Base-by-base conservation (phyloP, 2,329 filamentous ascomycete species). In the Coleophoma crateriformis region DNA sequence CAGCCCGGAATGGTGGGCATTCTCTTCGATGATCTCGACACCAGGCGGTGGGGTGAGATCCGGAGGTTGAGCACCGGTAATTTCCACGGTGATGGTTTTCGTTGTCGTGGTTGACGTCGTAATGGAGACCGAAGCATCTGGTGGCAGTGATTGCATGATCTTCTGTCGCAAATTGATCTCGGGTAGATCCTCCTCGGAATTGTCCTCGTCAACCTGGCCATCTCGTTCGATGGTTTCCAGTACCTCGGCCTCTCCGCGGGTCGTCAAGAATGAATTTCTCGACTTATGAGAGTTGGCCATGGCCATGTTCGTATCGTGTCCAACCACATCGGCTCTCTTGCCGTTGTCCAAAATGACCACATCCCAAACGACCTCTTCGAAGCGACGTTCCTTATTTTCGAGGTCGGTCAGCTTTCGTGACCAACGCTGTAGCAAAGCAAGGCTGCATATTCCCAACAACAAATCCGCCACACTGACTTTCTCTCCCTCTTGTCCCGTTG, bases 321-420 rank as follows among this genome's bases (percentile, higher is more conserved):
- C 68, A 46, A 71, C 68, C 4, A 82, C 68, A 53, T 84, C 81
- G 32, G 85, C 75, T 34, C 78, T 73, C 42, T 75, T 71, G 8
- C 79, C 79, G 57, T 82, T 73, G 51, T 78, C 75, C 14, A 84
- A 67, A 0, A 86, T 78, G 7, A 86, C 80, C 3, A 85, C 77
- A 58, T 87, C 83, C 82, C 83, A 86, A 8, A 87, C 70, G 2
- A 80, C 67, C 53, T 84, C 78, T 50, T 84, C 79, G 15, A 71
- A 70, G 11, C 69, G 68, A 7, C 73, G 67, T 1, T 71, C 68
- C 20, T 69, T 67, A 7, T 63, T 65, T 55, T 82, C 77, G 44
- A 77, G 72, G 17, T 77, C 73, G 7, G 75, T 70, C 33, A 73
- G 68, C 40, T 71, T 75, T 47, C 72, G 72, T 52, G 79, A 83